Percentiles rank a stretch among this genome's conserved stretches.
Conservation (phyloP, 2,329 filamentous ascomycete species). For the Teratosphaeria gauchensis region DNA sequence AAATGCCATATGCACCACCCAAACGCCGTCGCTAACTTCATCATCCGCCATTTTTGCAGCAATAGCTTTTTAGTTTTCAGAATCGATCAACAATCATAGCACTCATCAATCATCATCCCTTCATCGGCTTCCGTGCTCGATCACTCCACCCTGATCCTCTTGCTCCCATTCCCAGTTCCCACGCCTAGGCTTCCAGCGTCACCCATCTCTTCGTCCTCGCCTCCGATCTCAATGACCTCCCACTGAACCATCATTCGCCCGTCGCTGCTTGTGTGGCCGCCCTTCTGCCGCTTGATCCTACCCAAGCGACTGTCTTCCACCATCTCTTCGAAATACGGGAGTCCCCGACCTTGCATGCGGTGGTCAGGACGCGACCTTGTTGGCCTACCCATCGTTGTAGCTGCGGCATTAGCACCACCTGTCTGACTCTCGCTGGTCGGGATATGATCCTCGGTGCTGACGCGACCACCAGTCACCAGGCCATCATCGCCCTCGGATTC, state of each 20-base stretch:
- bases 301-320: conserved; percentile 67
- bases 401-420: neutral
- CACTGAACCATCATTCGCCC: conserved; percentile 63
- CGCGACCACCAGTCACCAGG: neutral
- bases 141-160: conserved; percentile 12
- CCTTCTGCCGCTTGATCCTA: conserved; percentile 52
- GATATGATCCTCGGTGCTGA: neutral
- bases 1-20: neutral
- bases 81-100: neutral
- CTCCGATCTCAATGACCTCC: conserved; percentile 64
- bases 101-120: neutral
- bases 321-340: conserved; percentile 81
- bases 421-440: conserved; percentile 5
- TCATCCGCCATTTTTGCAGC: neutral
- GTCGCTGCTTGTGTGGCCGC: conserved; percentile 51
- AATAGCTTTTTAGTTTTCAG: neutral
- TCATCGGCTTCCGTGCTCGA: neutral
- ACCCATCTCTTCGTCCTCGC: conserved; percentile 7
- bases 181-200: neutral
- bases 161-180: conserved; percentile 4
- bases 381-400: neutral
- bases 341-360: conserved; percentile 37
- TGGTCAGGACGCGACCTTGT: conserved; percentile 5
- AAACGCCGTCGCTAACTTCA: neutral
- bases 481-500: conserved; percentile 22